Evolutionary conservation across 805 yeast genomes (phyloP), one percentile per base, ranked within the genome.

Genomic region (Ogataea haglerorum): DNA sequence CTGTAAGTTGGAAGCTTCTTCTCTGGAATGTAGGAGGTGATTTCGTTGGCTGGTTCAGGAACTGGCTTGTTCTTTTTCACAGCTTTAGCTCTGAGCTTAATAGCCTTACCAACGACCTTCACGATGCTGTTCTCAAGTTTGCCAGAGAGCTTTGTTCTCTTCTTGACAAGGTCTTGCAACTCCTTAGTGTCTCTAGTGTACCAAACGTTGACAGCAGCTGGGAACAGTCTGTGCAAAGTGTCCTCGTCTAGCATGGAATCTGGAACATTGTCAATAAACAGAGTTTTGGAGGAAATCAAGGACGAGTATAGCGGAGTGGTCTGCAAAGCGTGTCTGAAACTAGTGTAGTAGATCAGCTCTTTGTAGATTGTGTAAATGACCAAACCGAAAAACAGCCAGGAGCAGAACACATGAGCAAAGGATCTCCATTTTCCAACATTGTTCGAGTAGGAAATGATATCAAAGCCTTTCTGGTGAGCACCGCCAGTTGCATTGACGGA

Each of bases 1-100:
- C 77, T 77, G 64, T 87, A 91, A 24, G 86, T 82, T 34, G 97
- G 97, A 52, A 91, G 76, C 69, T 88, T 89, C 64, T 84, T 82
- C 35, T 65, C 68, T 4, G 76, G 73, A 46, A 88, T 78, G 60
- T 85, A 88, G 31, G 78, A 69, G 47, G 72, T 69, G 34, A 81
- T 54, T 46, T 74, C 81, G 55, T 80, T 70, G 38, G 68, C 73
- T 4, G 84, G 81, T 47, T 70, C 72, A 15, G 84, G 81, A 15
- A 68, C 57, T 10, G 74, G 70, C 53, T 73, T 68, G 25, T 70
- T 68, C 60, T 83, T 82, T 63, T 84, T 82, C 39, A 69, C 58
- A 18, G 75, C 68, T 58, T 82, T 82, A 33, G 61, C 54, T 55
- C 76, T 76, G 45, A 68, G 57, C 51, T 77, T 78, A 45, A 79